phyloP scores from a whole-genome alignment of 768 basidiomycete genomes.

The Xanthoconium purpureum region DNA sequence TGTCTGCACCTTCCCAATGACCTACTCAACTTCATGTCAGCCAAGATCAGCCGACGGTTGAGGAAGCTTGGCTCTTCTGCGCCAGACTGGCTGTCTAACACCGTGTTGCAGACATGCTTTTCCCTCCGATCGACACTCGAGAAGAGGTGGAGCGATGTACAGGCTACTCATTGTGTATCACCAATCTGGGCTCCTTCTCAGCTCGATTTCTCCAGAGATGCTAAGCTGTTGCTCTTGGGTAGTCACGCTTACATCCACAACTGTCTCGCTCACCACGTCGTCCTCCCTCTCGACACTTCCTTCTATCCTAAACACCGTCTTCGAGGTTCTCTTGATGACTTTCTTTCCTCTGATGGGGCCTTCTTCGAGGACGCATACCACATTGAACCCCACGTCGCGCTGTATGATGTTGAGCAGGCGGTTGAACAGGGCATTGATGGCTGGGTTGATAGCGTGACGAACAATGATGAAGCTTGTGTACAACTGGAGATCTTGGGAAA shows the following conservation, averaged over 20 bases:
- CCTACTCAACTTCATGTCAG: slow-evolving; percentile 27
- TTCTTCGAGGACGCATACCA: neutral
- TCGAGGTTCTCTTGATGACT: neutral
- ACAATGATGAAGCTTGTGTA: neutral
- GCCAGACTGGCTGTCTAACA: slow-evolving; percentile 34
- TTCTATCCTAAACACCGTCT: neutral
- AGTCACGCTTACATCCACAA: slow-evolving; percentile 29
- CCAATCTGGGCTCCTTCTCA: slow-evolving; percentile 30
- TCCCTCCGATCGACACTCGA: slow-evolving; percentile 23
- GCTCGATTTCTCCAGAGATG: slow-evolving; percentile 33
- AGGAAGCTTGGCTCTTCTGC: slow-evolving; percentile 6
- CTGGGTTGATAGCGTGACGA: neutral
- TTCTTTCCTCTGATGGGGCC: neutral
- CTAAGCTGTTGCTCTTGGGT: slow-evolving; percentile 30
- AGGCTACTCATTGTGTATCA: slow-evolving; percentile 24
- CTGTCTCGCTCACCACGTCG: neutral
- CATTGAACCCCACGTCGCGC: neutral
- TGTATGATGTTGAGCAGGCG: neutral
- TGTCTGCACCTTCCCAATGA: slow-evolving; percentile 28
- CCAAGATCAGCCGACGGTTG: slow-evolving; percentile 27
- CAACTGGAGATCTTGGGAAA: slow-evolving; percentile 22
- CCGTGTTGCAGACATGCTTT: slow-evolving; percentile 36
- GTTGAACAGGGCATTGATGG: neutral
- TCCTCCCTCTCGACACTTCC: neutral
- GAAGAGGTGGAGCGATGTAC: slow-evolving; percentile 35